A percentile compares a stretch with the other conserved stretches of the same genome.
Conservation (phyloP, 176 grass and related monocot species). For the Ananas comosus region DNA sequence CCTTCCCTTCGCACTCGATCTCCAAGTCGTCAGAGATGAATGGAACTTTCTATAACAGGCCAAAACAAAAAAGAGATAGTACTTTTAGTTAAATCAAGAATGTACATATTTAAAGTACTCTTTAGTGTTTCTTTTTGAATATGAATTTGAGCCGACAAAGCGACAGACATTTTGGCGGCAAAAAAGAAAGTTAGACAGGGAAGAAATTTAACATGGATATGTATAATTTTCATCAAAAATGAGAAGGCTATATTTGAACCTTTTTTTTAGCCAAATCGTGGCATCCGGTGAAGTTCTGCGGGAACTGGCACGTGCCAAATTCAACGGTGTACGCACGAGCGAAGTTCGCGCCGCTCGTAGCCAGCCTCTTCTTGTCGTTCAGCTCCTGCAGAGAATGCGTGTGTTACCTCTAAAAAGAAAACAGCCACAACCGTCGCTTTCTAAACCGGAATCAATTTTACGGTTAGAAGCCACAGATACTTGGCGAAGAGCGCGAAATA, state of each 20-base stretch:
- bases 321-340: constrained; percentile 85
- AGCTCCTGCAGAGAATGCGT: constrained; percentile 45
- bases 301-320: constrained; percentile 89
- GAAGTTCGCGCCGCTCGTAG: constrained; percentile 75
- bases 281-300: constrained; percentile 95
- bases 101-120: background rate
- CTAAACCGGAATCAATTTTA: background rate
- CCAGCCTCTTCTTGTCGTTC: constrained; percentile 93
- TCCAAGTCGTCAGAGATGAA: constrained; percentile 86
- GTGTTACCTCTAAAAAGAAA: background rate
- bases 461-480: background rate
- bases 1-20: constrained; percentile 95
- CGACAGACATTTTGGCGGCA: no score
- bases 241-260: constrained; percentile 22
- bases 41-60: constrained; percentile 67
- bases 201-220: no score
- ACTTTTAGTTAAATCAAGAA: background rate
- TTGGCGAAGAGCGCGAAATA: background rate
- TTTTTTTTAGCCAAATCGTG: constrained; percentile 99
- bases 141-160: background rate
- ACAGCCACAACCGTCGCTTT: background rate
- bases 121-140: background rate
- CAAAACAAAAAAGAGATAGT: background rate
- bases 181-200: no score
- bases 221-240: no score